phyloP scores from a whole-genome alignment of 805 yeast species.

The Kuraishia cidri region DNA sequence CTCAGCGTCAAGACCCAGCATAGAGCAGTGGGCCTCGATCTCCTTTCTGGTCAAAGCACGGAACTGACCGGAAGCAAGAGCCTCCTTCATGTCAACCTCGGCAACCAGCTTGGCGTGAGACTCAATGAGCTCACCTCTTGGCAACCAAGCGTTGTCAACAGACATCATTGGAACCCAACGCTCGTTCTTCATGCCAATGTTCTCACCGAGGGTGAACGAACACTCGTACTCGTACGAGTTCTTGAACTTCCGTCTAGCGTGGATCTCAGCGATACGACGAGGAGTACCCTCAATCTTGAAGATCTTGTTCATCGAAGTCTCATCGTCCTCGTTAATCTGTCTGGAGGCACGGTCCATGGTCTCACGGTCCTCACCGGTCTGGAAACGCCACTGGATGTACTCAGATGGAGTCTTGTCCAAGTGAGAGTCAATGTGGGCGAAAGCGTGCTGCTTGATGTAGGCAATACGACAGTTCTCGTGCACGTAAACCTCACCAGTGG shows the following conservation, averaged over 20 bases:
- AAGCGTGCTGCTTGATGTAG: conserved; percentile 99
- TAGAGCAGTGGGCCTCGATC: conserved; percentile 97
- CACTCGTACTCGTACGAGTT: conserved; percentile 99
- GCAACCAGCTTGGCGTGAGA: conserved; percentile 99
- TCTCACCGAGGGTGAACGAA: conserved; percentile 96
- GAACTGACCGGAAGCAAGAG: conserved; percentile 99
- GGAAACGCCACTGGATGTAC: conserved; percentile 99
- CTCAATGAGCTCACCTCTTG: conserved; percentile 97
- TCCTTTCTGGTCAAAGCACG: conserved; percentile 99
- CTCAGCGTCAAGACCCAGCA: conserved; percentile 98
- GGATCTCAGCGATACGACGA: conserved; percentile 93
- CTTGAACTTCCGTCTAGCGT: conserved; percentile 99
- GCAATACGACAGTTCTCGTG: conserved; percentile 99
- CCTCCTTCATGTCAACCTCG: conserved; percentile 99
- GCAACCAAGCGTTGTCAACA: conserved; percentile 99
- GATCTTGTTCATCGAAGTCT: conserved; percentile 98
- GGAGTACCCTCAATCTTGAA: conserved; percentile 98
- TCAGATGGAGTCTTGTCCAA: conserved; percentile 99
- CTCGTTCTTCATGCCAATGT: conserved; percentile 97
- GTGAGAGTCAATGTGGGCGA: conserved; percentile 98
- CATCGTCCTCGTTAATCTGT: conserved; percentile 95
- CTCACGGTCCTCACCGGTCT: conserved; percentile 99
- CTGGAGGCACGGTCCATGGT: conserved; percentile 99
- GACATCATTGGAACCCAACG: conserved; percentile 99
- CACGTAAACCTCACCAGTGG: conserved; percentile 96